phyloP scores from a whole-genome alignment of 305 asterid genomes.

The Solanum chacoense region DNA sequence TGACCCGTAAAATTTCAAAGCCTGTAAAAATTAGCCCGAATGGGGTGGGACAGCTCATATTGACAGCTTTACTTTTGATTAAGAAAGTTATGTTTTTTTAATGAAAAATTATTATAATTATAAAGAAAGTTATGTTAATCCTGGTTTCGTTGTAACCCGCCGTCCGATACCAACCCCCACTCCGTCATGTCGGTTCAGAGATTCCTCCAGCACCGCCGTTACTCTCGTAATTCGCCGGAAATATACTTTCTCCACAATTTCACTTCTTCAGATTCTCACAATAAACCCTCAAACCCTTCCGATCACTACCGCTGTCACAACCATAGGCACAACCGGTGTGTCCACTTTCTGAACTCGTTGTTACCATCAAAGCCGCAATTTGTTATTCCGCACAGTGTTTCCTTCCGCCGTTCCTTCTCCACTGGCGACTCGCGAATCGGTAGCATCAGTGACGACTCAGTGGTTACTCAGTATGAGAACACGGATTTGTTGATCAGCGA shows the following conservation, averaged over 20 bases:
- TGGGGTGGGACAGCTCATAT: no score
- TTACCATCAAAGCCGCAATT: background rate
- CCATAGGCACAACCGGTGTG: background rate
- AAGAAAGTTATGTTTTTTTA: no score
- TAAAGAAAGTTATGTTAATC: background rate
- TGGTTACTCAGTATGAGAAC: background rate
- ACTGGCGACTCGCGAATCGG: background rate
- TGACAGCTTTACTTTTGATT: no score
- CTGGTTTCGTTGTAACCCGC: background rate
- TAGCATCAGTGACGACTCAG: background rate
- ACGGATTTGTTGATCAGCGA: background rate
- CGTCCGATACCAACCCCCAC: background rate
- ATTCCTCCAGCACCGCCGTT: slow-evolving; percentile 11
- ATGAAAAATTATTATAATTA: no score
- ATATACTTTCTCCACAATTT: background rate
- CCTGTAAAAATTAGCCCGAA: no score
- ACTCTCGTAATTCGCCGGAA: background rate
- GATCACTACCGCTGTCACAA: background rate
- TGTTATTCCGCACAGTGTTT: background rate
- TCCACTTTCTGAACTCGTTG: background rate
- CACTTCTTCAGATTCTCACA: background rate
- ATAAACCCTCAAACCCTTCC: background rate
- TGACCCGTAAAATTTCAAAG: no score
- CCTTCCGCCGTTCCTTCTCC: slow-evolving; percentile 14
- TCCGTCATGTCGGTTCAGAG: slow-evolving; percentile 17